phyloP scores from a whole-genome alignment of 2,329 filamentous ascomycete genomes.

The Gnomoniopsis smithogilvyi region DNA sequence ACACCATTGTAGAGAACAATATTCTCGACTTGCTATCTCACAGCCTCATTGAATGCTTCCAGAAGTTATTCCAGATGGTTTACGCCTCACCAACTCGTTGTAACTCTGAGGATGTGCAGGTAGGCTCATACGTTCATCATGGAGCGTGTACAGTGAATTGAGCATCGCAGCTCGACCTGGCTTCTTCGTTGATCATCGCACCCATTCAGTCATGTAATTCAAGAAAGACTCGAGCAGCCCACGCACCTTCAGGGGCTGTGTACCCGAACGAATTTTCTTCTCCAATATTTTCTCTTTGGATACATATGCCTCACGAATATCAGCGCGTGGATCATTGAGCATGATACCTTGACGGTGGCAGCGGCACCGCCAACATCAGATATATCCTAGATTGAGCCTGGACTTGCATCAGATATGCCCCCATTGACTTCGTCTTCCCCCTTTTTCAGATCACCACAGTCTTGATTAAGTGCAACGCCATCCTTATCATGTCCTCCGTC shows the following conservation, averaged over 20 bases:
- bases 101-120: not conserved
- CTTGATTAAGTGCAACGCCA: constrained; percentile 1
- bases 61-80: too few relatives aligned
- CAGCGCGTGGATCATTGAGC: not conserved
- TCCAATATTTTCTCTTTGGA: not conserved
- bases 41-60: too few relatives aligned
- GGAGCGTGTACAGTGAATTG: constrained; percentile 26
- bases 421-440: not conserved
- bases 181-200: constrained; percentile 28
- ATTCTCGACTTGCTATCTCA: too few relatives aligned
- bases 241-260: not conserved
- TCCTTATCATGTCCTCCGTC: constrained; percentile 24
- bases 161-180: constrained; percentile 27
- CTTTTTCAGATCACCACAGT: not conserved
- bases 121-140: constrained; percentile 26
- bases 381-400: not conserved
- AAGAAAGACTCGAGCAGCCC: constrained; percentile 17
- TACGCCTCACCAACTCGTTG: too few relatives aligned
- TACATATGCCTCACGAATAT: not conserved
- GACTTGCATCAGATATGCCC: not conserved
- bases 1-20: constrained; percentile 22
- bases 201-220: constrained; percentile 32
- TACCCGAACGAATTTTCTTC: not conserved
- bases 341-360: not conserved
- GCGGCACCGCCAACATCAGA: not conserved